Evolutionary conservation across 1,284 basidiomycete genomes (phyloP), one percentile per base, ranked within the genome.

Genomic region (Ceratobasidium sp.): DNA sequence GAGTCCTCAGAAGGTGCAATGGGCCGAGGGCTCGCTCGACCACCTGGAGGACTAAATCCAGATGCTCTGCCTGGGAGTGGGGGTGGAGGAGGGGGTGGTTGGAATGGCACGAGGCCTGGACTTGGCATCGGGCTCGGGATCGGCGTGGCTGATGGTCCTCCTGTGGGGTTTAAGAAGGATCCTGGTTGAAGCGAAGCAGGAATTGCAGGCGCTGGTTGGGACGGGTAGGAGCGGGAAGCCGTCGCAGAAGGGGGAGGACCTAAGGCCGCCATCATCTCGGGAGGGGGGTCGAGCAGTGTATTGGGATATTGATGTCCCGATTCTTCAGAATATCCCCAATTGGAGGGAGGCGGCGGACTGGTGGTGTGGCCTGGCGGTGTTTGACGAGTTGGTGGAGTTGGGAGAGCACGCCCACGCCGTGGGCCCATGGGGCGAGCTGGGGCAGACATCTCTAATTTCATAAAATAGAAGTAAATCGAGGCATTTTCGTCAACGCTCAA

Each of bases 41-140:
- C 49, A n/a, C 49, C 28, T 8, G 16, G 18, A 18, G 46, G 46
- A 47, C 46, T 21, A 16, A 47, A 6, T 1, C 46, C 28, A 23
- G 49, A 26, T n/a, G 49, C 13, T 26, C 58, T n/a, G 32, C 58
- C 58, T 1, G 63, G 63, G 8, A 66, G 50, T 23, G 63, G 63
- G 5, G 63, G 63, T 9, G 63, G 63, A 23, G 63, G 63, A 6
- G 63, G 63, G 21, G 63, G 63, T 28, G 63, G 35, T 21, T 66
- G 63, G 63, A 66, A 66, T 1, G 49, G 49, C 5, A 63, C 46
- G 43, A 69, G n/a, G 1, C 66, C 66, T 13, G 66, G 66, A n/a
- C 66, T 69, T n/a, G 66, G 66, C 66, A 57, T 44, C 26, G 66
- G 66, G 18, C 50, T 69, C 5, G 52, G 47, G 26, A 69, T 52